Percentiles rank a stretch among this genome's conserved stretches.
Conservation (phyloP, 2,329 filamentous ascomycete genomes). For the Fusarium sublunatum region DNA sequence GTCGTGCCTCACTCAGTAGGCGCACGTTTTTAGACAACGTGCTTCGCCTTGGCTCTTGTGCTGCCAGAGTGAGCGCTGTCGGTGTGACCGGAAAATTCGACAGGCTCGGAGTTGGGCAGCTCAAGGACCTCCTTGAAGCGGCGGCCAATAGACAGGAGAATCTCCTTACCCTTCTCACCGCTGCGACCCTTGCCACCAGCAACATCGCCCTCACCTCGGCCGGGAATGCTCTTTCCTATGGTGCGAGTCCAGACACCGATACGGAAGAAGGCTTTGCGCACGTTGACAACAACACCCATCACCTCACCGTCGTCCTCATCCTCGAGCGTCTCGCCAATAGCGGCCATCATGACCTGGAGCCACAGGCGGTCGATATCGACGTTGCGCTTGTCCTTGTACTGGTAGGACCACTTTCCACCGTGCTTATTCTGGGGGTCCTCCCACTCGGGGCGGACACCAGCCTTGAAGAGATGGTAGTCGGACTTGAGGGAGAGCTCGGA, state of each 20-base stretch:
- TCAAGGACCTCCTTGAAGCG: constrained; percentile 94
- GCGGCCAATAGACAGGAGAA: constrained; percentile 84
- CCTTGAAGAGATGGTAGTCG: constrained; percentile 99
- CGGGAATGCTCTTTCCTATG: constrained; percentile 84
- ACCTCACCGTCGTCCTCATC: constrained; percentile 94
- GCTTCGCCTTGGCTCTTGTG: constrained; percentile 95
- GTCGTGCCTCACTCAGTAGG: constrained; percentile 32
- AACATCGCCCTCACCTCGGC: constrained; percentile 77
- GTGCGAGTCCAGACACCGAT: constrained; percentile 98
- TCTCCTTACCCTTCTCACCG: constrained; percentile 83
- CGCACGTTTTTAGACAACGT: constrained; percentile 71
- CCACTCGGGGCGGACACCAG: constrained; percentile 96
- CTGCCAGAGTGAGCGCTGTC: constrained; percentile 93
- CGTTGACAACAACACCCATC: constrained; percentile 99
- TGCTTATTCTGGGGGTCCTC: constrained; percentile 99
- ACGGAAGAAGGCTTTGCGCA: constrained; percentile 97
- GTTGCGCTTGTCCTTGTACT: constrained; percentile 94
- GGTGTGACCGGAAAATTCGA: constrained; percentile 97
- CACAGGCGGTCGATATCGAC: constrained; percentile 95
- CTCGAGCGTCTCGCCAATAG: constrained; percentile 97
- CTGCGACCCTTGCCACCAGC: constrained; percentile 82
- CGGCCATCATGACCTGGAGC: constrained; percentile 96
- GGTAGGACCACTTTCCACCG: constrained; percentile 98
- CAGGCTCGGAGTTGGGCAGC: constrained; percentile 77
- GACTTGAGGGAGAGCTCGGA: constrained; percentile 97